These are phyloP conservation scores for Coemansia sp. DNA, from an alignment of 192 early-diverging fungal species.

Conservation along the genomic window DNA sequence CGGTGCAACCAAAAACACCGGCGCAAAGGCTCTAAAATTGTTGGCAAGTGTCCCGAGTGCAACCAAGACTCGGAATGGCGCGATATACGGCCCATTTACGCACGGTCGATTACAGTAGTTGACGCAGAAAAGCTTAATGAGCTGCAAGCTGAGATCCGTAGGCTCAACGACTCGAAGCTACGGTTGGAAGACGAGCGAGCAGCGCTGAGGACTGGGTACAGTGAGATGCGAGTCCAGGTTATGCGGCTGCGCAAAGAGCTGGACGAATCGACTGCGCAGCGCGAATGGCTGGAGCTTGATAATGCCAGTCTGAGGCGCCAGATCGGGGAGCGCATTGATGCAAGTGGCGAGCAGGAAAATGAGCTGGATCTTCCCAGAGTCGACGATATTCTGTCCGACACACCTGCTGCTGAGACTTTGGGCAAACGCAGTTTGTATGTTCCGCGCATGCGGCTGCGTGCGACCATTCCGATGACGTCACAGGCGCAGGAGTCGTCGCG, in stretches of 20 bases:
- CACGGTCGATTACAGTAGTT: slow-evolving; percentile 22
- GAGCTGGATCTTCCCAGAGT: too few species aligned
- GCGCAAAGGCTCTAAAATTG: background rate
- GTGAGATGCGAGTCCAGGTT: slow-evolving; percentile 26
- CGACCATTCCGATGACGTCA: slow-evolving; percentile 13
- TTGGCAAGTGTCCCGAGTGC: slow-evolving; percentile 40
- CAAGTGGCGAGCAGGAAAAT: background rate
- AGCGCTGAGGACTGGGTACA: slow-evolving; percentile 5
- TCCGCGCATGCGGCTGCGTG: slow-evolving; percentile 20
- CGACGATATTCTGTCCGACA: too few species aligned
- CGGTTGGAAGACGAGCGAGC: slow-evolving; percentile 11
- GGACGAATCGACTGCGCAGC: background rate
- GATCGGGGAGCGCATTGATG: background rate
- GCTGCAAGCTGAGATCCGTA: background rate
- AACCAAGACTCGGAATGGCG: slow-evolving; percentile 20
- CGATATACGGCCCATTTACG: slow-evolving; percentile 42
- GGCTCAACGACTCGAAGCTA: background rate
- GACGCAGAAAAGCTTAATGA: slow-evolving; percentile 13
- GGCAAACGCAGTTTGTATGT: background rate
- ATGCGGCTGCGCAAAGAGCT: slow-evolving; percentile 13
- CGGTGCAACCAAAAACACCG: background rate
- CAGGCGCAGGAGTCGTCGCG: slow-evolving; percentile 12
- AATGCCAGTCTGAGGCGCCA: slow-evolving; percentile 8
- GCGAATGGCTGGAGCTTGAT: slow-evolving; percentile 19
- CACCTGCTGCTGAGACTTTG: too few species aligned